Percentiles rank a stretch among this genome's conserved stretches.
Evolutionary conservation across 192 early-diverging fungal species (phyloP).

Genomic region (Pilaira anomala): DNA sequence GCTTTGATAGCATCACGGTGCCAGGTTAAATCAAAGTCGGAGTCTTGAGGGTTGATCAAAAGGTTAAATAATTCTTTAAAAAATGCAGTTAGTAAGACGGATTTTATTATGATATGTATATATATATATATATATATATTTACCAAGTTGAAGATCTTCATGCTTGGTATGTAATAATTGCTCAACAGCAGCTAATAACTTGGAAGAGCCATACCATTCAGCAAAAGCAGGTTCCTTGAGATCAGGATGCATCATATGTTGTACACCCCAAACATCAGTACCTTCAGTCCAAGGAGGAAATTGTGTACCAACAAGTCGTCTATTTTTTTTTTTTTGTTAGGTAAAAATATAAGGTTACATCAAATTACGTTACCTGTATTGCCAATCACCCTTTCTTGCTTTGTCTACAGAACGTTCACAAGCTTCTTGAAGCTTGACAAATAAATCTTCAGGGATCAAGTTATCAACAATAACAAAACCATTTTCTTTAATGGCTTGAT

Average conservation of each 20-base stretch:
- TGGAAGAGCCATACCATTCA: constrained; percentile 44
- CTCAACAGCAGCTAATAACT: constrained; percentile 36
- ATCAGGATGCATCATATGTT: constrained; percentile 48
- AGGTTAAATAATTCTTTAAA: constrained; percentile 46
- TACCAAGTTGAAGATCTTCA: constrained; percentile 42
- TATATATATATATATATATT: neutral
- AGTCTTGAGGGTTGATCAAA: constrained; percentile 43
- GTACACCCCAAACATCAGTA: constrained; percentile 47
- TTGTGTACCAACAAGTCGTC: constrained; percentile 45
- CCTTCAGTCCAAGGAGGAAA: constrained; percentile 49
- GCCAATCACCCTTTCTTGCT: constrained; percentile 43
- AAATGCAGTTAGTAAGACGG: neutral
- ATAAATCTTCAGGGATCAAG: constrained; percentile 35
- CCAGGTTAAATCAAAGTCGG: constrained; percentile 47
- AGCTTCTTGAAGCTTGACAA: constrained; percentile 36
- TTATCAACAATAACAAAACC: constrained; percentile 48
- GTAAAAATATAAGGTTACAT: neutral
- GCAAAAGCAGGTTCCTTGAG: constrained; percentile 43
- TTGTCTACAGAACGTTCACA: constrained; percentile 36
- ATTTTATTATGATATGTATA: neutral
- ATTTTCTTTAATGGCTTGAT: constrained; percentile 32
- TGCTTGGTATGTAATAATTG: constrained; percentile 38
- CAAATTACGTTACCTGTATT: constrained; percentile 26
- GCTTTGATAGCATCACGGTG: constrained; percentile 43
- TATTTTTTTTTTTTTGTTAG: constrained; percentile 4